Conservation (phyloP, 148 eudicot species). For the Dianthus caryophyllus region DNA sequence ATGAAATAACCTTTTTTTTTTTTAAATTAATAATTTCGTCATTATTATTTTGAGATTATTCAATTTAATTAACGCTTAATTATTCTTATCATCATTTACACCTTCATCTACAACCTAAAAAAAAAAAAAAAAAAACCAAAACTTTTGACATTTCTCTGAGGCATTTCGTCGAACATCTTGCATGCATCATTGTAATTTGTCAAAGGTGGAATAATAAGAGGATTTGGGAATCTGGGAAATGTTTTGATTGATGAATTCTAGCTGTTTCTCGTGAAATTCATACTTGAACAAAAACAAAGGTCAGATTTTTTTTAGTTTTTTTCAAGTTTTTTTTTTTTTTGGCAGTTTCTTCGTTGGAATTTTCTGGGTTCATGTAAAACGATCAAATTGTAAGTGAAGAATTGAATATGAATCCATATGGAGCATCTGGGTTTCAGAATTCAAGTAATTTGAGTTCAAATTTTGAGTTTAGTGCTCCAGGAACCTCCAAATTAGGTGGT, state of each 20-base stretch:
- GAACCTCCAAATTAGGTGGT: conserved; percentile 30
- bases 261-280: not conserved
- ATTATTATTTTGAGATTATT: not conserved
- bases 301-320: conserved; percentile 20
- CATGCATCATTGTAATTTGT: conserved; percentile 17
- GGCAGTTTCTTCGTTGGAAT: not conserved
- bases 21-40: not conserved
- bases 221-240: not conserved
- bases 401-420: conserved; percentile 29
- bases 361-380: conserved; percentile 23
- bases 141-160: conserved; percentile 10
- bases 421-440: conserved; percentile 33
- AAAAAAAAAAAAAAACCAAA: not conserved
- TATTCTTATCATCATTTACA: not conserved
- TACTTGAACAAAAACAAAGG: conserved; percentile 15
- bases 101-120: conserved; percentile 20
- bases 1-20: no score
- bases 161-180: conserved; percentile 35
- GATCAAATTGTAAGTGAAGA: conserved; percentile 12
- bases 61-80: not conserved
- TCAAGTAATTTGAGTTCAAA: conserved; percentile 29
- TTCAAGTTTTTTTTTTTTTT: conserved; percentile 4
- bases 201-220: not conserved
- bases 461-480: conserved; percentile 43
- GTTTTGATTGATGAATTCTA: conserved; percentile 28